phyloP scores from a whole-genome alignment of 1,139 yeast genomes.

The Saccharomyces hybrid region DNA sequence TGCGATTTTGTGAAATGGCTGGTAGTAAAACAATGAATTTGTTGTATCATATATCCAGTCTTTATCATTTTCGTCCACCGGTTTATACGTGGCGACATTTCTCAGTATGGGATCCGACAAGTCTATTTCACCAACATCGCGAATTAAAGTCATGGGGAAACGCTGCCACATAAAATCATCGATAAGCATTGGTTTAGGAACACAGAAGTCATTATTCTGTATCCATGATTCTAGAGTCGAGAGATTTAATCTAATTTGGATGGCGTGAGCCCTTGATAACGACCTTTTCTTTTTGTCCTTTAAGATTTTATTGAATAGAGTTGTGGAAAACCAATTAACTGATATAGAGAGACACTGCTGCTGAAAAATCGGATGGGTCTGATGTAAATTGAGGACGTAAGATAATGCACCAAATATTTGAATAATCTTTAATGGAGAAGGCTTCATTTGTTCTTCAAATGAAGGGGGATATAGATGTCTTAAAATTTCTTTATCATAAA shows the following conservation, averaged over 20 bases:
- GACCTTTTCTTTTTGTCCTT: slow-evolving; percentile 51
- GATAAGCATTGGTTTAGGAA: slow-evolving; percentile 41
- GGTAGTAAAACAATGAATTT: slow-evolving; percentile 45
- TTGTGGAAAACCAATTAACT: slow-evolving; percentile 67
- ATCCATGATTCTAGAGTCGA: slow-evolving; percentile 93
- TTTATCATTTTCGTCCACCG: slow-evolving; percentile 15
- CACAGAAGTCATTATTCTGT: slow-evolving; percentile 52
- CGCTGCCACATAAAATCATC: slow-evolving; percentile 34
- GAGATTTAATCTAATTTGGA: slow-evolving; percentile 79
- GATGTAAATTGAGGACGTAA: slow-evolving; percentile 76
- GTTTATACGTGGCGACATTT: slow-evolving; percentile 27
- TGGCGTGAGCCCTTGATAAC: slow-evolving; percentile 74
- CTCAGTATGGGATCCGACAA: slow-evolving; percentile 18
- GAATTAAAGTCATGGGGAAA: slow-evolving; percentile 39
- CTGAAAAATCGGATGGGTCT: slow-evolving; percentile 65
- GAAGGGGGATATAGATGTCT: slow-evolving; percentile 69
- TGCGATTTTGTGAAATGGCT: slow-evolving; percentile 52
- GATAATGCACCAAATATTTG: slow-evolving; percentile 85
- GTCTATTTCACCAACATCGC: slow-evolving; percentile 28
- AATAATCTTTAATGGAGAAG: slow-evolving; percentile 79
- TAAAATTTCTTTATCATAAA: slow-evolving; percentile 40
- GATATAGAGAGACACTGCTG: slow-evolving; percentile 75
- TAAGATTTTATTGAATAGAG: slow-evolving; percentile 66
- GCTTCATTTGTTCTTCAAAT: slow-evolving; percentile 58
- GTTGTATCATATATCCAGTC: slow-evolving; percentile 24